Conservation (phyloP, 768 basidiomycete genomes). For the Tulasnella sp. region DNA sequence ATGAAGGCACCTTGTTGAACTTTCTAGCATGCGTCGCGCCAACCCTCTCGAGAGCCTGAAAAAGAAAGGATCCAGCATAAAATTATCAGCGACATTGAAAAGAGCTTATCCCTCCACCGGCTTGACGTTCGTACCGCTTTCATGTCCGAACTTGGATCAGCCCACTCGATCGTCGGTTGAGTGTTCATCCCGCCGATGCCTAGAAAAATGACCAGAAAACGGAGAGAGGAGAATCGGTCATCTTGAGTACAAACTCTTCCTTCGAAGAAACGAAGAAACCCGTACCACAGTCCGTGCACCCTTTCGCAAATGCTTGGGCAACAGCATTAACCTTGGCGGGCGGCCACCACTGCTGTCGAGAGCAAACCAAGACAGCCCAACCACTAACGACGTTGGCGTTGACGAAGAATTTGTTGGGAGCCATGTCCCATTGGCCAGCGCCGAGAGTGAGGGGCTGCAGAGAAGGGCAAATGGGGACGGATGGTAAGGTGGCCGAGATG, state of each 20-base stretch:
- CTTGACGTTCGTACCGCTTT: neutral
- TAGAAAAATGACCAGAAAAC: neutral
- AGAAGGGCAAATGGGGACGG: neutral
- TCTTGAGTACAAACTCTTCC: neutral
- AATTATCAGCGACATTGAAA: neutral
- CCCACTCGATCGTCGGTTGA: neutral
- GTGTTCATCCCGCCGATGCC: neutral
- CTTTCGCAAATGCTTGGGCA: neutral
- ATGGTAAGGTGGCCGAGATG: neutral
- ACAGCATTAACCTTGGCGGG: neutral
- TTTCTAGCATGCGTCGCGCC: neutral
- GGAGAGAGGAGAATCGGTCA: neutral
- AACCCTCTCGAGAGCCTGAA: neutral
- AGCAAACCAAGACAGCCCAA: conserved; percentile 63
- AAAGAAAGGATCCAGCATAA: neutral
- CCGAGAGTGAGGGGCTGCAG: conserved; percentile 19
- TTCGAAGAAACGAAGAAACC: neutral
- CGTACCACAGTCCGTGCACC: conserved; percentile 1
- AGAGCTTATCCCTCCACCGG: neutral
- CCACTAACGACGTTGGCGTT: conserved; percentile 40
- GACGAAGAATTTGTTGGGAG: conserved; percentile 41
- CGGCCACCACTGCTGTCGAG: conserved; percentile 43
- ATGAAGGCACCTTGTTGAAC: conserved; percentile 32
- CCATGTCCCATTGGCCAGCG: conserved; percentile 78
- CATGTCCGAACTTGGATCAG: neutral